Base-by-base conservation (phyloP, 768 basidiomycete species). In the Lactarius deliciosus region DNA sequence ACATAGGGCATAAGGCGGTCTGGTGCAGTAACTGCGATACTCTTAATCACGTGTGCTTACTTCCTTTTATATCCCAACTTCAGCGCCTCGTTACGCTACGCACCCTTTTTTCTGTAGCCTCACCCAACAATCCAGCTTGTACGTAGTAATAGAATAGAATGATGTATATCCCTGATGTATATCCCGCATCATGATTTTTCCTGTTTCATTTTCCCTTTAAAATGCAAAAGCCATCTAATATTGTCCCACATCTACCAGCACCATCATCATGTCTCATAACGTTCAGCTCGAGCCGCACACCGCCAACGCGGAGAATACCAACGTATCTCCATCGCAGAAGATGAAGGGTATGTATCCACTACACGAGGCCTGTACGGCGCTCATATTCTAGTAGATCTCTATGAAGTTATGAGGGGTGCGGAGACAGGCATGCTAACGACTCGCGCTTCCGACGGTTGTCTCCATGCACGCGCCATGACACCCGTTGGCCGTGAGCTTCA, bases 381-480 rank as follows among this genome's bases (percentile, higher is more conserved):
- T 55, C 40, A 60, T 25, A 4, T 15, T 64, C 36, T 63, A 28
- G 40, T 60, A 89, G 88, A 81, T 61, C 81, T 93, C 38, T 86
- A 88, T 68, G 78, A 79, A 30, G 85, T 94, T 64, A 74, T 93
- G 61, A 83, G 86, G 64, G 77, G 79, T 1, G 86, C 87, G 13
- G 81, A 84, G 71, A 86, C 83, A 0, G 90, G 87, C 61, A 92
- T 94, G 88, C 77, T 95, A 22, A 90, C 90, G 11, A 92, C 91
- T 16, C 87, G 89, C 43, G 82, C 86, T 20, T 73, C 81, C 16
- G 80, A 85, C 63, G 92, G 91, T 1, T 78, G 83, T 53, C 76
- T 96, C 25, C 93, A 95, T 75, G 86, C 91, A 9, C 84, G 93
- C 64, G 88, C 88, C 30, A 95, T 96, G 94, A 81, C 83, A 18